Percentiles rank a stretch among this genome's conserved stretches.
Conservation (phyloP, 345 rosid genomes). For the Turnera subulata region DNA sequence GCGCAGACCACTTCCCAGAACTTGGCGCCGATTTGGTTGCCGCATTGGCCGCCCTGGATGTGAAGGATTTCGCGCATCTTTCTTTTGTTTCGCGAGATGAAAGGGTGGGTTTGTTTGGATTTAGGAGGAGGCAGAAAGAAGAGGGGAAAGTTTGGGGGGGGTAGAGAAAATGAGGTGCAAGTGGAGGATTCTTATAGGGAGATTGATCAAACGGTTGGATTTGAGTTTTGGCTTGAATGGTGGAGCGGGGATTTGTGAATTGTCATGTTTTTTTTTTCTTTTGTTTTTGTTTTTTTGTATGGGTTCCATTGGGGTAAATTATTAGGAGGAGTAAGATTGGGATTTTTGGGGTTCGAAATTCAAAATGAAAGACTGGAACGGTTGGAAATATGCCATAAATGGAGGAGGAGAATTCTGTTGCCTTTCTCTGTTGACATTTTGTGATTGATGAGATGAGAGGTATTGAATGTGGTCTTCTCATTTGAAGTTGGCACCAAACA, state of each 20-base stretch:
- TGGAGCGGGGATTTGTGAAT: neutral
- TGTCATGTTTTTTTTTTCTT: neutral
- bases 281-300: neutral
- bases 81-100: too few relatives aligned
- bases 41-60: constrained; percentile 40
- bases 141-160: neutral
- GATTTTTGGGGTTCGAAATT: too few relatives aligned
- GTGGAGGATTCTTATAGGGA: neutral
- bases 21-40: constrained; percentile 37
- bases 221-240: neutral
- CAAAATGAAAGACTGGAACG: neutral
- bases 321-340: too few relatives aligned
- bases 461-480: too few relatives aligned
- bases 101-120: too few relatives aligned
- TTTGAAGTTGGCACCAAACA: too few relatives aligned
- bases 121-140: neutral
- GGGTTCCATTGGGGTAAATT: too few relatives aligned
- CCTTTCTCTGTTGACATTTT: too few relatives aligned
- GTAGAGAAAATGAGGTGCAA: neutral
- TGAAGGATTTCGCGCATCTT: constrained; percentile 38
- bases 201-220: neutral
- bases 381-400: too few relatives aligned
- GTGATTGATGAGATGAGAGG: too few relatives aligned
- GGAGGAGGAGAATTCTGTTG: too few relatives aligned
- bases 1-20: constrained; percentile 39